Base-by-base conservation (phyloP, 139 green algal species). In the Chlorella sp. region DNA sequence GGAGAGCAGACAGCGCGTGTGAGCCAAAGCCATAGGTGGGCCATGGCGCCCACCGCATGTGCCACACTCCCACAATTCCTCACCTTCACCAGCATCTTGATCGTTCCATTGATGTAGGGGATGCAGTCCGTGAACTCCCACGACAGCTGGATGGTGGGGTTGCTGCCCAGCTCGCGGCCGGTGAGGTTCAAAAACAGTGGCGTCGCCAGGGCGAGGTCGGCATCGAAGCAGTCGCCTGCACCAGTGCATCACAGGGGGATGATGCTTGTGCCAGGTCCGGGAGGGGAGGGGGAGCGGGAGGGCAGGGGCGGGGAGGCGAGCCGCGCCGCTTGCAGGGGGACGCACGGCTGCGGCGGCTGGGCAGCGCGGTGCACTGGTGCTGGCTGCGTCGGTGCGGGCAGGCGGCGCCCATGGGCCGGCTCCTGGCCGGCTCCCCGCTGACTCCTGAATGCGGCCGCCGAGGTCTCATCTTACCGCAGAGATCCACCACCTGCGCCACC, bases 21-120 rank as follows among this genome's bases (percentile, higher is more conserved):
- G n/a, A n/a, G n/a, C n/a, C n/a, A n/a, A n/a, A n/a, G n/a, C n/a
- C n/a, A n/a, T n/a, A n/a, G n/a, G n/a, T n/a, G n/a, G n/a, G n/a
- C n/a, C n/a, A n/a, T n/a, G n/a, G n/a, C n/a, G n/a, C n/a, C n/a
- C n/a, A n/a, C n/a, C n/a, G n/a, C n/a, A n/a, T n/a, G n/a, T n/a
- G n/a, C n/a, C n/a, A n/a, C n/a, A n/a, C n/a, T n/a, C n/a, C n/a
- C n/a, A n/a, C n/a, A n/a, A n/a, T n/a, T n/a, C n/a, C n/a, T n/a
- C n/a, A n/a, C 67, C 68, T 82, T 85, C 0, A 82, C 48, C 51
- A 82, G 61, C 80, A 85, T 82, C 55, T 85, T 85, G 36, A 85
- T 85, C 38, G 68, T 79, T 9, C 64, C 73, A 27, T 79, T 69
- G 50, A 82, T 68, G 36, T 46, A 73, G 25, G 66, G 66, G 3